These are phyloP conservation scores for Aquilaria sinensis DNA, from an alignment of 345 rosid genomes.

Conservation along the genomic window DNA sequence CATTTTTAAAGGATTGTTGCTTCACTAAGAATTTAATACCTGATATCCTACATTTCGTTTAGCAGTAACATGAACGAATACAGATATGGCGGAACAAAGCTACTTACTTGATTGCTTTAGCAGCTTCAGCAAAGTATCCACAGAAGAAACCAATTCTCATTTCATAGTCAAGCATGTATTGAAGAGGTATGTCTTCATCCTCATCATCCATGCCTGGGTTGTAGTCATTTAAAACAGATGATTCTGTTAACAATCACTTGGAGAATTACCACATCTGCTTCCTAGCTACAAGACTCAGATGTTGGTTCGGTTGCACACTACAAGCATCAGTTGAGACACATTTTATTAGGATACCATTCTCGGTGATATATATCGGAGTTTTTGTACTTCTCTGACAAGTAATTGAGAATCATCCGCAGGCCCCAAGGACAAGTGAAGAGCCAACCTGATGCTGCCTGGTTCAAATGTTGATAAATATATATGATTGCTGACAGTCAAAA, in stretches of 20 bases:
- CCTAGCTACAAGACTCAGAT: neutral
- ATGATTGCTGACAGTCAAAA: neutral
- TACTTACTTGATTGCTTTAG: constrained; percentile 66
- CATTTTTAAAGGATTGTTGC: neutral
- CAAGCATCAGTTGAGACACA: neutral
- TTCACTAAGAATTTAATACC: neutral
- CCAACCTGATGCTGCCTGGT: constrained; percentile 74
- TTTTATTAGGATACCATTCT: constrained; percentile 40
- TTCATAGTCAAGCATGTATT: constrained; percentile 82
- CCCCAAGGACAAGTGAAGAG: constrained; percentile 72
- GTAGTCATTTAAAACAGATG: neutral
- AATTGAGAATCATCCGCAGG: constrained; percentile 45
- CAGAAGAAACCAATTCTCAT: constrained; percentile 55
- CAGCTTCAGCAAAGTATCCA: constrained; percentile 62
- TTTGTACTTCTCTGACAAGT: constrained; percentile 36
- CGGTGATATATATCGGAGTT: constrained; percentile 44
- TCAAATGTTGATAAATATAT: constrained; percentile 11
- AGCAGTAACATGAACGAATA: neutral
- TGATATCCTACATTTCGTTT: too few species aligned
- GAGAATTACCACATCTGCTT: neutral
- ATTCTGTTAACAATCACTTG: neutral
- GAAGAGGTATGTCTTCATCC: constrained; percentile 49
- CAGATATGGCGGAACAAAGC: constrained; percentile 3
- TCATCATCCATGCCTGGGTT: constrained; percentile 86
- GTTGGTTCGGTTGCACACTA: neutral